Percentiles rank a stretch among this genome's conserved stretches.
These are phyloP conservation scores for Russula griseocarnosa DNA, from an alignment of 768 basidiomycete genomes.

Conservation along the genomic window DNA sequence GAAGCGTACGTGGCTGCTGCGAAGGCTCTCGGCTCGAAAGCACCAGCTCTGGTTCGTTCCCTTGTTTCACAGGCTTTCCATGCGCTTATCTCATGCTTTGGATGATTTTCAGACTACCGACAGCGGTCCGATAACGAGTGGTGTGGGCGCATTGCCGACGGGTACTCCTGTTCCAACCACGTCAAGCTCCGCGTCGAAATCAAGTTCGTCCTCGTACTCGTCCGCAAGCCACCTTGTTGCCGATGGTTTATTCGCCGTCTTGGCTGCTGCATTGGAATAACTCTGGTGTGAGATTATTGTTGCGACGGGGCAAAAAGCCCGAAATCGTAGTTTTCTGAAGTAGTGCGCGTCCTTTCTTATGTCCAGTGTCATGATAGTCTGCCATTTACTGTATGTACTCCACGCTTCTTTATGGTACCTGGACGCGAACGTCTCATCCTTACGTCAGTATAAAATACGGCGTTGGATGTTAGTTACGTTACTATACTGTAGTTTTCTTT, in stretches of 20 bases:
- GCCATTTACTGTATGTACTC: too few species aligned
- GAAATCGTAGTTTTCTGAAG: too few species aligned
- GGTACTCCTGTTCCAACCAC: conserved; percentile 11
- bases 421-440: too few species aligned
- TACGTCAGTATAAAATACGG: too few species aligned
- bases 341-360: too few species aligned
- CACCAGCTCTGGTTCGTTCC: conserved; percentile 35
- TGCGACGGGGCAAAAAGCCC: neutral
- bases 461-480: too few species aligned
- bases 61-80: neutral
- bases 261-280: conserved; percentile 7
- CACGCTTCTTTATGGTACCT: too few species aligned
- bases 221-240: conserved; percentile 12
- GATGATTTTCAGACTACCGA: conserved; percentile 35
- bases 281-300: neutral
- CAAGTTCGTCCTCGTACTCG: neutral
- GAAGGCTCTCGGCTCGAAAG: conserved; percentile 36
- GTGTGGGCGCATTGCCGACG: conserved; percentile 32
- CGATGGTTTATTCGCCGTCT: conserved; percentile 9
- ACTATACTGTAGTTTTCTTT: too few species aligned
- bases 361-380: too few species aligned
- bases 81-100: neutral
- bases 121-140: conserved; percentile 42
- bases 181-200: neutral
- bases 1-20: conserved; percentile 43